phyloP scores from a whole-genome alignment of 1,284 basidiomycete species.

The Ganoderma meredithae region DNA sequence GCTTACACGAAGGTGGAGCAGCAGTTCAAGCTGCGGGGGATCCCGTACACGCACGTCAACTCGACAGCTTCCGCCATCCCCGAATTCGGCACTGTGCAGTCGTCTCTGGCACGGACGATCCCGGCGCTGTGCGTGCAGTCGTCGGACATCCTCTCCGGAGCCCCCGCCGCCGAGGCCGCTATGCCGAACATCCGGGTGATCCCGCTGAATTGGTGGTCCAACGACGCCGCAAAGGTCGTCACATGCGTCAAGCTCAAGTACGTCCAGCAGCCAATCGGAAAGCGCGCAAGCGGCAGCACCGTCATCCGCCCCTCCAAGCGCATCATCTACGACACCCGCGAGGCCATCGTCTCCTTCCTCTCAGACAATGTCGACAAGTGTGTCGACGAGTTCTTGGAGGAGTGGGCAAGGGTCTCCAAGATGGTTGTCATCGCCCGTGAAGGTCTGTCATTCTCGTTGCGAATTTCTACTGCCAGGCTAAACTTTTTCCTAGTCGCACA shows the following conservation, averaged over 20 bases:
- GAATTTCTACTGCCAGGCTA: constrained; percentile 1
- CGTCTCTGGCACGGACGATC: constrained; percentile 75
- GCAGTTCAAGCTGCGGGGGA: constrained; percentile 84
- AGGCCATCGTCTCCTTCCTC: constrained; percentile 86
- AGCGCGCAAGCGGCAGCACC: constrained; percentile 63
- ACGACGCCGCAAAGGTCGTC: constrained; percentile 74
- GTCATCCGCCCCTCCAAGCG: constrained; percentile 81
- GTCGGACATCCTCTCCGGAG: constrained; percentile 79
- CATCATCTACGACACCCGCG: constrained; percentile 87
- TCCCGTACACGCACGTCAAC: constrained; percentile 81
- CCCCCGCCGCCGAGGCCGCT: constrained; percentile 86
- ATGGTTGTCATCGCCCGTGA: constrained; percentile 92
- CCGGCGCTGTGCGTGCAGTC: constrained; percentile 87
- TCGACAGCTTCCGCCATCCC: constrained; percentile 55
- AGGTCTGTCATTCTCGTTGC: constrained; percentile 49
- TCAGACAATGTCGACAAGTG: constrained; percentile 88
- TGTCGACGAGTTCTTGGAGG: constrained; percentile 87
- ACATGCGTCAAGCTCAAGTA: constrained; percentile 90
- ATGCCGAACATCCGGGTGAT: constrained; percentile 91
- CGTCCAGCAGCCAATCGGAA: constrained; percentile 83
- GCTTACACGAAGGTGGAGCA: constrained; percentile 88
- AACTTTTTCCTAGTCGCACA: constrained; percentile 68
- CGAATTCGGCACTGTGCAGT: constrained; percentile 64
- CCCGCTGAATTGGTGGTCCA: constrained; percentile 91
- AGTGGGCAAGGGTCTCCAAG: constrained; percentile 91